Conservation (phyloP, 78 protist genomes). For the Chrysochromulina tobinii region DNA sequence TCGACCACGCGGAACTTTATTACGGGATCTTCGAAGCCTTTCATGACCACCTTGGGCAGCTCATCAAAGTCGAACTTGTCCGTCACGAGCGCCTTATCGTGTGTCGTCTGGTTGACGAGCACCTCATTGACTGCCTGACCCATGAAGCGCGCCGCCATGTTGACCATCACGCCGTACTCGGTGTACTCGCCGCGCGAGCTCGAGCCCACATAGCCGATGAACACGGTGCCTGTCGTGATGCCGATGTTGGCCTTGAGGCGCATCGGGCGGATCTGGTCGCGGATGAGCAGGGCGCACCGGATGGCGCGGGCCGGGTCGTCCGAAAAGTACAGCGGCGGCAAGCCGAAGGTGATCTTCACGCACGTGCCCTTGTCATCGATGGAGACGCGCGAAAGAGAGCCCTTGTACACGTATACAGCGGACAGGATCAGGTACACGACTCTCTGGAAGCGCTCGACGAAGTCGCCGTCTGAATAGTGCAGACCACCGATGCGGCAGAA, state of each 20-base stretch:
- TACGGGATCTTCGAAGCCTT: too few species aligned
- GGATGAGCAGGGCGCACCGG: not conserved
- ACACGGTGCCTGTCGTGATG: slow-evolving; percentile 10
- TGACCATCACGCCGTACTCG: not conserved
- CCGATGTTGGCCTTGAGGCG: not conserved
- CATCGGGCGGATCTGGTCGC: not conserved
- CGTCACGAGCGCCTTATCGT: too few species aligned
- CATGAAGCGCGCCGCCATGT: slow-evolving; percentile 16
- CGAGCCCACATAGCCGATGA: slow-evolving; percentile 3
- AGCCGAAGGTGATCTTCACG: not conserved
- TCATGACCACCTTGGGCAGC: too few species aligned
- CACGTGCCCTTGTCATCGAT: slow-evolving; percentile 37
- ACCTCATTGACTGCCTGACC: not conserved
- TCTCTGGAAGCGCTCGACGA: not conserved
- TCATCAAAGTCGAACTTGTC: too few species aligned
- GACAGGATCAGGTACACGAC: not conserved
- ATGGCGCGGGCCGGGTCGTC: slow-evolving; percentile 33
- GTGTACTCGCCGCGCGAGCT: slow-evolving; percentile 5
- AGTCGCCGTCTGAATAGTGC: too few species aligned
- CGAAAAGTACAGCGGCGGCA: not conserved
- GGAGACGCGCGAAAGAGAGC: not conserved
- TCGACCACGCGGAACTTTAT: too few species aligned
- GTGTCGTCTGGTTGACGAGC: too few species aligned
- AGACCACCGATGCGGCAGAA: not conserved
- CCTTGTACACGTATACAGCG: not conserved